Conservation (phyloP, 129 eudicot species). For the Flaveria trinervia region DNA sequence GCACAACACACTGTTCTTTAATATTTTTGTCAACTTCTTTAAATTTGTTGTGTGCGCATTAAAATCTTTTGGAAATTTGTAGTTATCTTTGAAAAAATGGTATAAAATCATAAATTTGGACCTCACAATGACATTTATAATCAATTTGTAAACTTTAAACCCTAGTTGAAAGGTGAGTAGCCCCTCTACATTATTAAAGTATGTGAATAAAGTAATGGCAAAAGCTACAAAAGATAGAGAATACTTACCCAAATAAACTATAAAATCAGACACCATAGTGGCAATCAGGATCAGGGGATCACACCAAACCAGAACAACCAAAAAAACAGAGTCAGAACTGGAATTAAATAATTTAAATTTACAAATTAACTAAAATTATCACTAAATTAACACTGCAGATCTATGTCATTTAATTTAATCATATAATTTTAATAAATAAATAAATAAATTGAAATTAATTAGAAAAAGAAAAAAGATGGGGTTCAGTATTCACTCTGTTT, state of each 20-base stretch:
- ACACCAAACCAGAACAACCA: constrained; percentile 47
- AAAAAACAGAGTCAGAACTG: constrained; percentile 52
- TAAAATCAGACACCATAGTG: constrained; percentile 38
- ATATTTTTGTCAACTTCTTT: not conserved
- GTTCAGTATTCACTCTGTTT: constrained; percentile 60
- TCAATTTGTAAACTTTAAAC: not conserved
- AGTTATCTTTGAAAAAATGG: not conserved
- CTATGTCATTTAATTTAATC: constrained; percentile 44
- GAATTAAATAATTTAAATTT: constrained; percentile 27
- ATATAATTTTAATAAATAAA: constrained; percentile 6
- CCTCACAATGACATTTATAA: constrained; percentile 8
- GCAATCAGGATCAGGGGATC: constrained; percentile 43
- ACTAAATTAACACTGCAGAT: constrained; percentile 48
- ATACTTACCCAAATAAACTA: constrained; percentile 81
- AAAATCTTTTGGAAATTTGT: not conserved
- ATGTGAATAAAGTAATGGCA: not conserved
- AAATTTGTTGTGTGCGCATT: not conserved
- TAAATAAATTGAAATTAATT: constrained; percentile 11
- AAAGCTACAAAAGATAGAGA: constrained; percentile 10
- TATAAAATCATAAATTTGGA: not conserved
- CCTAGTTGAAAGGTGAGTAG: not conserved
- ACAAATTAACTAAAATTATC: constrained; percentile 27
- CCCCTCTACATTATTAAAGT: constrained; percentile 20
- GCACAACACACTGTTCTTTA: not conserved
- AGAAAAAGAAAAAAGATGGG: constrained; percentile 10